A percentile compares a stretch with the other conserved stretches of the same genome.
These are phyloP conservation scores for Globisporangium viniferum DNA, from an alignment of 352 stramenopile genomes.

Conservation along the genomic window DNA sequence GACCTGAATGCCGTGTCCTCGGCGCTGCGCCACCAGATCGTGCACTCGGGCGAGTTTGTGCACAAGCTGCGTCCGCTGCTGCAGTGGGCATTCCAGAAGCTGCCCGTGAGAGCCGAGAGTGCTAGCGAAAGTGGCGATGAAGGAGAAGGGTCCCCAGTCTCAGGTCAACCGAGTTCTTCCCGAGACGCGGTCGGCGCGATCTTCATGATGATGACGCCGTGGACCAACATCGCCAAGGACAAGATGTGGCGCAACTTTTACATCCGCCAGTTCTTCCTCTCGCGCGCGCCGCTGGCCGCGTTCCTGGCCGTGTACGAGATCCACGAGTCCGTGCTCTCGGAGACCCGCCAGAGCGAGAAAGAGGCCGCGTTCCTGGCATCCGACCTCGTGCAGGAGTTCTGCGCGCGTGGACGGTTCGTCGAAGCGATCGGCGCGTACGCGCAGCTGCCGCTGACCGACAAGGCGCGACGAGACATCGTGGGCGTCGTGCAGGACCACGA, in stretches of 20 bases:
- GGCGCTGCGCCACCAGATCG: slow-evolving; percentile 25
- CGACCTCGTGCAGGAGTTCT: slow-evolving; percentile 45
- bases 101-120: not conserved
- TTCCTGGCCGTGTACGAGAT: slow-evolving; percentile 36
- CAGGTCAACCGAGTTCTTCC: not conserved
- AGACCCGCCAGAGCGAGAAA: not conserved
- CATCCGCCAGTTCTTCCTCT: slow-evolving; percentile 62
- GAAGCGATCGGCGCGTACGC: slow-evolving; percentile 55
- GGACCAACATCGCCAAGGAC: slow-evolving; percentile 45
- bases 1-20: slow-evolving; percentile 19
- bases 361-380: slow-evolving; percentile 29
- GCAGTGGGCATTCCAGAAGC: slow-evolving; percentile 35
- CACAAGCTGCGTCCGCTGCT: slow-evolving; percentile 32
- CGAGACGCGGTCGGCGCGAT: slow-evolving; percentile 19
- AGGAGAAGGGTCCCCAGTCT: no score
- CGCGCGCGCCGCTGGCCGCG: slow-evolving; percentile 32
- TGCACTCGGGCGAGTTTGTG: slow-evolving; percentile 29
- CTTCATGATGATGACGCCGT: slow-evolving; percentile 40
- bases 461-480: slow-evolving; percentile 29
- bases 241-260: slow-evolving; percentile 58
- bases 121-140: no score
- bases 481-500: slow-evolving; percentile 46
- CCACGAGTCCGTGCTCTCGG: slow-evolving; percentile 13
- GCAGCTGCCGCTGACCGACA: slow-evolving; percentile 32
- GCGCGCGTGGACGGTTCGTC: slow-evolving; percentile 46